phyloP scores from a whole-genome alignment of 2,329 filamentous ascomycete genomes.

The Trichoderma harzianum region DNA sequence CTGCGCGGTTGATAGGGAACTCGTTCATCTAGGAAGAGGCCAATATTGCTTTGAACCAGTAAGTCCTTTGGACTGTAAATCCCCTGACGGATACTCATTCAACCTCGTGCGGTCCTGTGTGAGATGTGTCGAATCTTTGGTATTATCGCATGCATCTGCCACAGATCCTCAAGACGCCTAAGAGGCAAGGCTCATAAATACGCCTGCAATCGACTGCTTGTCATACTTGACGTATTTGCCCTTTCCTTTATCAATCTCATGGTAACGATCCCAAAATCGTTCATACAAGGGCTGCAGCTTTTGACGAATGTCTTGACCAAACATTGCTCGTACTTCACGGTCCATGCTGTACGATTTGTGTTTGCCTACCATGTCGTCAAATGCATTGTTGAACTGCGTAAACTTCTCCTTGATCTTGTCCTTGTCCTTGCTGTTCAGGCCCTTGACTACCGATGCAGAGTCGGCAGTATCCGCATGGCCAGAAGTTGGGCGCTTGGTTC shows the following conservation, averaged over 20 bases:
- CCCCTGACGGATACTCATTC: background rate
- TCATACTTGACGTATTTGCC: constrained; percentile 99
- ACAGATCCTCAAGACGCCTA: too few relatives aligned
- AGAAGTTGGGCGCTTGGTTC: constrained; percentile 67
- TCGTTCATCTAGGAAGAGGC: background rate
- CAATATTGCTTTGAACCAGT: background rate
- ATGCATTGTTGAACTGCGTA: constrained; percentile 80
- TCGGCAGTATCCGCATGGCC: constrained; percentile 79
- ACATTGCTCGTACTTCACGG: constrained; percentile 75
- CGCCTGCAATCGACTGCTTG: constrained; percentile 71
- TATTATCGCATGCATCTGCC: too few relatives aligned
- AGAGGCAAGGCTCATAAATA: constrained; percentile 51
- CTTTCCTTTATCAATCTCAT: constrained; percentile 95
- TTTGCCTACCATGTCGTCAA: constrained; percentile 80
- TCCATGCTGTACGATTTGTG: constrained; percentile 90
- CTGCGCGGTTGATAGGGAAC: background rate
- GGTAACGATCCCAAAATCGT: constrained; percentile 94
- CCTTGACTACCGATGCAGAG: constrained; percentile 79
- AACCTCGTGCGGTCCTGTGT: too few relatives aligned
- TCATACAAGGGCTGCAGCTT: constrained; percentile 94
- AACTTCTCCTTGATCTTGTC: constrained; percentile 97
- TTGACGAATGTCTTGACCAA: constrained; percentile 80
- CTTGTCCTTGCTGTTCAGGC: constrained; percentile 83
- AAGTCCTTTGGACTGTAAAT: background rate
- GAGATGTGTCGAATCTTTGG: too few relatives aligned